phyloP scores from a whole-genome alignment of 2,329 filamentous ascomycete genomes.

The Trichoderma atrobrunneum region DNA sequence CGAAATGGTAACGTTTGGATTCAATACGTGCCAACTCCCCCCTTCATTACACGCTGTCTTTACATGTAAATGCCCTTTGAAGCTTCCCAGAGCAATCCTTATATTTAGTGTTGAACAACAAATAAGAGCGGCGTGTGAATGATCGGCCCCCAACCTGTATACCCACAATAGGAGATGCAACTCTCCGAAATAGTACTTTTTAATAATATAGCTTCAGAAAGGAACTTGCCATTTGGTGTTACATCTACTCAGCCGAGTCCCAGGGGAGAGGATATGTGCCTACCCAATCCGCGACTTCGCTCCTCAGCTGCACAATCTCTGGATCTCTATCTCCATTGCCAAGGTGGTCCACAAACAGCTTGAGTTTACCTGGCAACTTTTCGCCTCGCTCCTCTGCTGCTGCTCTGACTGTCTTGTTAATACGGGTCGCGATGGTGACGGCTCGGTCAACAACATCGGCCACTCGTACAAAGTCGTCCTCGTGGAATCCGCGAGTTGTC shows the following conservation, averaged over 20 bases:
- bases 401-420: conserved; percentile 70
- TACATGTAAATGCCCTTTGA: background rate
- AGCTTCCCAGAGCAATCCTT: background rate
- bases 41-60: background rate
- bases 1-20: background rate
- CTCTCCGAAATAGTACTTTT: background rate
- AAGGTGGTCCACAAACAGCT: conserved; percentile 65
- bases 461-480: conserved; percentile 83
- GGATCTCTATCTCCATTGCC: conserved; percentile 64
- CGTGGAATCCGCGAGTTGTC: conserved; percentile 91
- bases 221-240: background rate
- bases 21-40: background rate
- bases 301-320: conserved; percentile 69
- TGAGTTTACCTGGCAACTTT: conserved; percentile 63
- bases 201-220: background rate
- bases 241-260: conserved; percentile 41
- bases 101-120: background rate
- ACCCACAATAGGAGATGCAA: background rate
- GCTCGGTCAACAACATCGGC: conserved; percentile 83
- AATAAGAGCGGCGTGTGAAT: background rate
- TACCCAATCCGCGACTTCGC: conserved; percentile 77
- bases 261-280: conserved; percentile 71
- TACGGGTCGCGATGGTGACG: conserved; percentile 71
- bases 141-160: background rate
- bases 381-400: conserved; percentile 65